Base-by-base conservation (phyloP, 2,329 filamentous ascomycete species). In the Byssochlamys sp. region DNA sequence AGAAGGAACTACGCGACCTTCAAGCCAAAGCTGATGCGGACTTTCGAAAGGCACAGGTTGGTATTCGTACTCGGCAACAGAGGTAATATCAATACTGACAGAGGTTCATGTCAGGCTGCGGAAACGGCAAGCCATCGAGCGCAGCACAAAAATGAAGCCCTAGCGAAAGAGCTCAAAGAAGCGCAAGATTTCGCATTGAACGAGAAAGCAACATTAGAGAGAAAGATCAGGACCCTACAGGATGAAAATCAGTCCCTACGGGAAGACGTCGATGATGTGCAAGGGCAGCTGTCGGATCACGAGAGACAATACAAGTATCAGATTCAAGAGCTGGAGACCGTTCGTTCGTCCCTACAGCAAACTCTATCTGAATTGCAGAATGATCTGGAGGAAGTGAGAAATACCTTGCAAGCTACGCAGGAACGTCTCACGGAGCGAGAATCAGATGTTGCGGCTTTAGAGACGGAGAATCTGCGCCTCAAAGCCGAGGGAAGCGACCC, bases 401-500 rank as follows among this genome's bases (percentile, higher is more conserved):
- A 73, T 27, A 82, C 85, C 55, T 70, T 87, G 56, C 78, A 84
- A 60, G 76, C 78, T 55, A 77, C 82, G 0, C 89, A 94, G 69
- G 79, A 84, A 19, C 84, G 84, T 66, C 73, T 95, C 2, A 77
- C 81, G 0, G 81, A 88, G 57, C 85, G 84, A 60, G 90, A 96
- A 63, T 78, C 78, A 1, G 80, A 86, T n/a, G 81, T 88, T 48
- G 90, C 87, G 0, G 77, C 84, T 11, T 75, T 97, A 9, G 91
- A 97, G 73, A 85, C 88, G 0, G 90, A 97, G 56, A 84, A 96
- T 7, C 75, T 96, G 55, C 82, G 87, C 31, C 76, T 96, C 4
- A 96, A 92, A 69, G 89, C 91, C 0, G 89, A 94, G 66, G 89
- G 89, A 1, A 90, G 88, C 9, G 92, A 96, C 69, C 84, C 85